phyloP scores from a whole-genome alignment of 192 early-diverging fungal species.

The Coemansia furcata region DNA sequence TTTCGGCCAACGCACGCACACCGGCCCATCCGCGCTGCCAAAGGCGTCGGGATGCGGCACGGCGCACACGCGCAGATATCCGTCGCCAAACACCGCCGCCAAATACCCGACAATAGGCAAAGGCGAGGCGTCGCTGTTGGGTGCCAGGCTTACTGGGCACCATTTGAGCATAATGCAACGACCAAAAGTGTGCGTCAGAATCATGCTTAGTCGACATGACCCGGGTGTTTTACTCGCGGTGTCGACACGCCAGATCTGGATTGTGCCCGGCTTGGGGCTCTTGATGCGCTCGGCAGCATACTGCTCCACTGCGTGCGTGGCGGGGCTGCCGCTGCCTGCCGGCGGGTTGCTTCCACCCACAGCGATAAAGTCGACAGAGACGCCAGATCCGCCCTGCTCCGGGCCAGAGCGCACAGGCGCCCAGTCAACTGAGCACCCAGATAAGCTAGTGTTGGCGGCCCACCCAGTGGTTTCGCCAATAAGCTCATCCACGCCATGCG shows the following conservation, averaged over 20 bases:
- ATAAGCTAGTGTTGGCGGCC: slow-evolving; percentile 20
- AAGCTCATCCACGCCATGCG: not conserved
- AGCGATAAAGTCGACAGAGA: slow-evolving; percentile 19
- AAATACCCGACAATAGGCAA: slow-evolving; percentile 15
- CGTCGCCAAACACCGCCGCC: slow-evolving; percentile 45
- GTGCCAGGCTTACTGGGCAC: slow-evolving; percentile 32
- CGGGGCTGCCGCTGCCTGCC: not conserved
- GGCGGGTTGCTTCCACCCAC: slow-evolving; percentile 20
- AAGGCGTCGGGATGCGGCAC: slow-evolving; percentile 19
- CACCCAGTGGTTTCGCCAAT: slow-evolving; percentile 7
- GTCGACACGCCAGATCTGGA: slow-evolving; percentile 37
- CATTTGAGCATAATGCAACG: slow-evolving; percentile 29
- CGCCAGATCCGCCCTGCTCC: not conserved
- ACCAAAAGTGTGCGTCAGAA: slow-evolving; percentile 31
- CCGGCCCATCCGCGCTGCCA: not conserved
- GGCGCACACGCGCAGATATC: slow-evolving; percentile 26
- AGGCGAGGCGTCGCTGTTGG: not conserved
- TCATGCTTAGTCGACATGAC: slow-evolving; percentile 19
- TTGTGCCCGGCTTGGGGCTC: slow-evolving; percentile 16
- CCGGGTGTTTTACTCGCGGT: not conserved
- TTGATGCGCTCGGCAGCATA: slow-evolving; percentile 8
- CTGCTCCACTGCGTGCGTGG: not conserved
- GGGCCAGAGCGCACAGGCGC: slow-evolving; percentile 10
- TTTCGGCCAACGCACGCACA: slow-evolving; percentile 30
- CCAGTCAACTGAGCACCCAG: slow-evolving; percentile 34